These are phyloP conservation scores for Leccinum brunneo-olivaceum DNA, from an alignment of 1,284 basidiomycete genomes.

Conservation along the genomic window DNA sequence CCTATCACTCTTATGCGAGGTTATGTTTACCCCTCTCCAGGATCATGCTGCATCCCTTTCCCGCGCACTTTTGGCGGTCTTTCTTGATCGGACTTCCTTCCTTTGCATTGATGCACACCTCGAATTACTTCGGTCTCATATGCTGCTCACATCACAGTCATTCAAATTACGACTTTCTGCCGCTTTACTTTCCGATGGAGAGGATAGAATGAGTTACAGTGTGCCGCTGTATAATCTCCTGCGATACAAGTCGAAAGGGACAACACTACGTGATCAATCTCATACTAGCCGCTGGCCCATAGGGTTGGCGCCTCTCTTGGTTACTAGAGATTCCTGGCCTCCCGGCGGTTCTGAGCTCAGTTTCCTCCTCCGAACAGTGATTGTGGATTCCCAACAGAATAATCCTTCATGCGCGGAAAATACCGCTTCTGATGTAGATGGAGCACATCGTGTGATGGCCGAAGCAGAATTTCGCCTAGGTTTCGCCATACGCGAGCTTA, in stretches of 20 bases:
- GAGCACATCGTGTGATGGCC: conserved; percentile 36
- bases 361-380: conserved; percentile 73
- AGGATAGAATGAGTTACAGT: conserved; percentile 38
- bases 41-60: conserved; percentile 55
- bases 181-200: conserved; percentile 66
- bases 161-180: conserved; percentile 59
- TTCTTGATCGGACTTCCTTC: conserved; percentile 47
- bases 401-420: conserved; percentile 10
- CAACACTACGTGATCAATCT: conserved; percentile 6
- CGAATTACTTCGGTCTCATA: conserved; percentile 58
- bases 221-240: conserved; percentile 31
- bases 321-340: conserved; percentile 72
- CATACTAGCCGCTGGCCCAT: conserved; percentile 49
- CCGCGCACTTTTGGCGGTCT: conserved; percentile 49
- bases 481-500: conserved; percentile 73
- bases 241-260: conserved; percentile 27
- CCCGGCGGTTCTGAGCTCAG: conserved; percentile 79
- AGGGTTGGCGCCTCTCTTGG: conserved; percentile 65
- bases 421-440: conserved; percentile 12
- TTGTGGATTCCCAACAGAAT: conserved; percentile 62
- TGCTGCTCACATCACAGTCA: conserved; percentile 56
- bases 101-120: conserved; percentile 61
- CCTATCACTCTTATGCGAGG: conserved; percentile 48
- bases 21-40: conserved; percentile 53
- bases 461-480: conserved; percentile 76